A percentile compares a stretch with the other conserved stretches of the same genome.
Conservation (phyloP, 345 rosid genomes). For the Firmiana major region DNA sequence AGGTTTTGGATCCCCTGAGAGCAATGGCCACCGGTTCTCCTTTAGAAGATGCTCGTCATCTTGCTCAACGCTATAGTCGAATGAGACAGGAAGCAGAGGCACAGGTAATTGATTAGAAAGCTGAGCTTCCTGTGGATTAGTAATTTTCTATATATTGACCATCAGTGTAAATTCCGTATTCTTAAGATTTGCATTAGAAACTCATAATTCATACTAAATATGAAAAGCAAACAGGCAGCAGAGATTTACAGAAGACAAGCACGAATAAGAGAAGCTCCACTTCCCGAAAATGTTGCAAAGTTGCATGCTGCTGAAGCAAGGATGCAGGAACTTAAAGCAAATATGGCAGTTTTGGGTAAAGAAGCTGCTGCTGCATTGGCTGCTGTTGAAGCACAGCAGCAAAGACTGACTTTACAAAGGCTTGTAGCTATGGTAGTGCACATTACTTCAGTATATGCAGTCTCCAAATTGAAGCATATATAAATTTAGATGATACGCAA, state of each 20-base stretch:
- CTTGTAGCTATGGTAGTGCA: conserved; percentile 74
- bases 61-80: conserved; percentile 96
- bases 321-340: conserved; percentile 81
- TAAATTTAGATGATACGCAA: background rate
- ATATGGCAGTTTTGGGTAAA: conserved; percentile 95
- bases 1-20: conserved; percentile 90
- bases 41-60: conserved; percentile 93
- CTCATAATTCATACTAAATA: conserved; percentile 30
- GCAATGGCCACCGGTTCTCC: conserved; percentile 77
- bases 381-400: conserved; percentile 95
- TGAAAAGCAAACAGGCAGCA: conserved; percentile 55
- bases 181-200: conserved; percentile 13
- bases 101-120: conserved; percentile 50
- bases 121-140: background rate
- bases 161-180: conserved; percentile 6
- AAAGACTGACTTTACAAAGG: conserved; percentile 84
- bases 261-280: conserved; percentile 73
- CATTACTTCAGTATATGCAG: background rate
- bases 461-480: conserved; percentile 9
- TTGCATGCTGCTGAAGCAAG: conserved; percentile 79
- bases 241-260: conserved; percentile 79
- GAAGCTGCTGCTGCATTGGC: conserved; percentile 97
- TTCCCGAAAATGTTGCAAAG: conserved; percentile 89
- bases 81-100: conserved; percentile 98
- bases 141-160: conserved; percentile 3